Percentiles rank a stretch among this genome's conserved stretches.
These are phyloP conservation scores for Xylariomycetidae sp. DNA, from an alignment of 2,329 filamentous ascomycete genomes.

Conservation along the genomic window DNA sequence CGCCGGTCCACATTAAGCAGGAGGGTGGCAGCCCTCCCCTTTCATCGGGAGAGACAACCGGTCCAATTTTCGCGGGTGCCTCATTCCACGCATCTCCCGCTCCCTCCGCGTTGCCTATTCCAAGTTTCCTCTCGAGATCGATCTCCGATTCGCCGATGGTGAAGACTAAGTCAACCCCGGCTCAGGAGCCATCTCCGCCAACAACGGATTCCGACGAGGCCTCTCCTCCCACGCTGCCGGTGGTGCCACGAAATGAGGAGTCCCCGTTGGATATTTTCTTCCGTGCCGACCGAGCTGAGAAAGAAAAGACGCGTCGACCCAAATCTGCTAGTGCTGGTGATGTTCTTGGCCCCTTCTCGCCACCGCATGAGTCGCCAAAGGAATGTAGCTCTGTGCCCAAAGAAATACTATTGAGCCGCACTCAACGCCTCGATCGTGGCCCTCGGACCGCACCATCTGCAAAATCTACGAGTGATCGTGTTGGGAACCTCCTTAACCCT, in stretches of 20 bases:
- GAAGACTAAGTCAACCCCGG: slow-evolving; percentile 36
- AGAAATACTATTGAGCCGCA: slow-evolving; percentile 28
- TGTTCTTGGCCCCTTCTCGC: slow-evolving; percentile 44
- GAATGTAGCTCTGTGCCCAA: slow-evolving; percentile 27
- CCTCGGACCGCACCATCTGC: slow-evolving; percentile 44
- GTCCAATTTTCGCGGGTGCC: slow-evolving; percentile 77
- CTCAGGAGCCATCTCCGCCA: slow-evolving; percentile 46
- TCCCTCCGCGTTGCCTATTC: slow-evolving; percentile 82
- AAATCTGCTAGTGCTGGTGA: slow-evolving; percentile 43
- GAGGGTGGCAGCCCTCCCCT: slow-evolving; percentile 42
- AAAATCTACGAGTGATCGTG: slow-evolving; percentile 66
- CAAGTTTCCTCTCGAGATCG: slow-evolving; percentile 77
- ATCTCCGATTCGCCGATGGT: slow-evolving; percentile 58
- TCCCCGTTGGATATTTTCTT: slow-evolving; percentile 91
- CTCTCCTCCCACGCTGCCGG: slow-evolving; percentile 37
- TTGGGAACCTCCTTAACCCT: slow-evolving; percentile 49
- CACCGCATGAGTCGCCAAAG: slow-evolving; percentile 37
- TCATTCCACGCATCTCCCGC: slow-evolving; percentile 95
- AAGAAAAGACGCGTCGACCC: slow-evolving; percentile 53
- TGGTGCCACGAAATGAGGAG: slow-evolving; percentile 38
- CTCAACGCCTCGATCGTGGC: slow-evolving; percentile 26
- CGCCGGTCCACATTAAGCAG: slow-evolving; percentile 37
- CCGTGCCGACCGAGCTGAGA: slow-evolving; percentile 77
- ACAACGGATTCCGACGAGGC: slow-evolving; percentile 48
- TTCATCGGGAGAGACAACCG: slow-evolving; percentile 40